Conservation (phyloP, 106 monocot species). For the Dioscorea dumetorum region DNA sequence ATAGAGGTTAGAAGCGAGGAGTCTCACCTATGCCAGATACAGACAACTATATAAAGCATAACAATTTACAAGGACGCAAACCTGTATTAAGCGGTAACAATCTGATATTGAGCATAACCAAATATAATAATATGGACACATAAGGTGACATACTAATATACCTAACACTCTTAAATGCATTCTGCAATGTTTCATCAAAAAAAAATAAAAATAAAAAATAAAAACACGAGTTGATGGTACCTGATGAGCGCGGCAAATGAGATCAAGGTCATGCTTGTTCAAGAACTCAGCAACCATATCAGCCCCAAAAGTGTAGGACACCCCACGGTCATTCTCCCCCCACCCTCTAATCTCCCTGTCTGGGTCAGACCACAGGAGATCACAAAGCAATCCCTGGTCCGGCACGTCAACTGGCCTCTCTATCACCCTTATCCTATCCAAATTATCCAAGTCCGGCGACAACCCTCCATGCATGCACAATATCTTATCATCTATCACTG, state of each 20-base stretch:
- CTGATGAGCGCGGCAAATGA: constrained; percentile 49
- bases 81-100: no score
- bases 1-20: no score
- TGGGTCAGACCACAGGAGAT: constrained; percentile 54
- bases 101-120: no score
- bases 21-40: no score
- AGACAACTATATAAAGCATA: no score
- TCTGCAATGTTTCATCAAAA: no score
- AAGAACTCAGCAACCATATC: constrained; percentile 41
- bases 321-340: constrained; percentile 42
- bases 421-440: constrained; percentile 39
- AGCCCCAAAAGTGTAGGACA: constrained; percentile 46
- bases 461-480: constrained; percentile 49
- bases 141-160: no score
- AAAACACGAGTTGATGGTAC: not conserved
- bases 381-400: constrained; percentile 41
- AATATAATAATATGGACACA: no score
- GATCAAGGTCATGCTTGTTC: constrained; percentile 39
- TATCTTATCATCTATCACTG: constrained; percentile 45
- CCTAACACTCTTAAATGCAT: no score
- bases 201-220: no score
- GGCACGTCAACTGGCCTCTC: constrained; percentile 40
- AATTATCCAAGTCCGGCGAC: constrained; percentile 28
- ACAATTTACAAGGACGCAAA: no score
- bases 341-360: constrained; percentile 28